phyloP scores from a whole-genome alignment of 2,329 filamentous ascomycete genomes.

The Diplocarpon rosae region DNA sequence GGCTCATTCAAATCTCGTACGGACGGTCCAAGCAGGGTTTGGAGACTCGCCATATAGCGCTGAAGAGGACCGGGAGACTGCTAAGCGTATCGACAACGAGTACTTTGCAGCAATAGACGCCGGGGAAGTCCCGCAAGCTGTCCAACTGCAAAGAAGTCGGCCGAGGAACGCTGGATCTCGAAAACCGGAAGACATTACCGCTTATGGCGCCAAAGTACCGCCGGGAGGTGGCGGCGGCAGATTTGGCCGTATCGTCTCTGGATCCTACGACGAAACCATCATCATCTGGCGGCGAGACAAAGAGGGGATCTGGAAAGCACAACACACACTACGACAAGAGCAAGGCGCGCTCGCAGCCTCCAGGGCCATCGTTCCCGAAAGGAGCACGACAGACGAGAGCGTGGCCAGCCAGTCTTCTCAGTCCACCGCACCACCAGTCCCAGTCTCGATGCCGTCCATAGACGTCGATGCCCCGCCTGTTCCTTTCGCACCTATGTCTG shows the following conservation, averaged over 20 bases:
- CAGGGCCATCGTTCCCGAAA: constrained; percentile 5
- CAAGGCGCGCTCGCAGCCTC: constrained; percentile 47
- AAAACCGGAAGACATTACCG: constrained; percentile 63
- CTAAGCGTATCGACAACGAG: constrained; percentile 58
- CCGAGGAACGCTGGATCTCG: constrained; percentile 53
- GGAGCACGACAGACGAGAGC: not conserved
- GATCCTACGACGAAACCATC: constrained; percentile 91
- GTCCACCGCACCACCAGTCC: not conserved
- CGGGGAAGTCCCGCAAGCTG: constrained; percentile 32
- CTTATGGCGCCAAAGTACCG: constrained; percentile 75
- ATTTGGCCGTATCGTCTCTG: constrained; percentile 92
- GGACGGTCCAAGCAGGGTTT: constrained; percentile 91
- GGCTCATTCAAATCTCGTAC: constrained; percentile 74
- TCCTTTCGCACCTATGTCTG: constrained; percentile 26
- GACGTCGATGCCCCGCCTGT: constrained; percentile 10
- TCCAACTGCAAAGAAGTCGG: constrained; percentile 27
- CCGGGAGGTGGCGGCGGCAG: constrained; percentile 81
- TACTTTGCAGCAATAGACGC: constrained; percentile 53
- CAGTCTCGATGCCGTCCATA: not conserved
- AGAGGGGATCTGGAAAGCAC: constrained; percentile 74
- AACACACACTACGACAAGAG: constrained; percentile 65
- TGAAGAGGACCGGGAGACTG: constrained; percentile 62
- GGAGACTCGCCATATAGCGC: constrained; percentile 75
- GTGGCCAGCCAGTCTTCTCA: not conserved
- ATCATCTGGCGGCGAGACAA: constrained; percentile 87